These are phyloP conservation scores for Macadamia integrifolia DNA, from an alignment of 164 flowering plant species.

Conservation along the genomic window DNA sequence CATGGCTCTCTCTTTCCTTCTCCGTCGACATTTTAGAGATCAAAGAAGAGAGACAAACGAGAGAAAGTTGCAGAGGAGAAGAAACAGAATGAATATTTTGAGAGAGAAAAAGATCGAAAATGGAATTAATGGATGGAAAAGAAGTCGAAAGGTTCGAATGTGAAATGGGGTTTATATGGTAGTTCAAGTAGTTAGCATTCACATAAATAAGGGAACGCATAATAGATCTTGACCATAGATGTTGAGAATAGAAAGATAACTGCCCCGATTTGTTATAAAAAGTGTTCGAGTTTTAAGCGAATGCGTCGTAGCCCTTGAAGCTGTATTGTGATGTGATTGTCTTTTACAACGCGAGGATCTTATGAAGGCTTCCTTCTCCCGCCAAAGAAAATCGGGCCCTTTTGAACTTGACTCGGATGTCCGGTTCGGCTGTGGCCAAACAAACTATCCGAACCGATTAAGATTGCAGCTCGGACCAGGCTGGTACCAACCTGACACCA, in stretches of 20 bases:
- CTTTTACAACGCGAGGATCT: too few species aligned
- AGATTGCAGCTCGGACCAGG: too few species aligned
- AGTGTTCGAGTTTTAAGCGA: constrained; percentile 10
- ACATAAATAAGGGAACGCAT: constrained; percentile 16
- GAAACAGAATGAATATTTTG: not conserved
- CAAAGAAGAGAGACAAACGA: not conserved
- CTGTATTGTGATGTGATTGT: not conserved
- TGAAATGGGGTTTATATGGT: not conserved
- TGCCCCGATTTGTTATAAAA: constrained; percentile 10
- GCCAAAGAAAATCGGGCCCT: too few species aligned
- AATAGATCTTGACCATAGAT: constrained; percentile 29
- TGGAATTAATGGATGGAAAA: not conserved
- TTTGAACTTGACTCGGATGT: too few species aligned
- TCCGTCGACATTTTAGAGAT: constrained; percentile 34
- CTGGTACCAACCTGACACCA: too few species aligned
- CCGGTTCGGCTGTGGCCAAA: too few species aligned
- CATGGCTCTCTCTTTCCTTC: constrained; percentile 57
- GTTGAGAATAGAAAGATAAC: not conserved
- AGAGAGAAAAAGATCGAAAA: not conserved
- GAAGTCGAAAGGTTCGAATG: not conserved
- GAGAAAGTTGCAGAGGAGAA: constrained; percentile 5
- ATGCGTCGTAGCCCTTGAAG: not conserved
- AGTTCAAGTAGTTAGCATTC: constrained; percentile 1
- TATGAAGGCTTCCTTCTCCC: too few species aligned
- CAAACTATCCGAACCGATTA: too few species aligned